Evolutionary conservation across 23 red algal genomes (phyloP), one percentile per base, ranked within the genome.

Genomic region (Gracilaria gracilis): DNA sequence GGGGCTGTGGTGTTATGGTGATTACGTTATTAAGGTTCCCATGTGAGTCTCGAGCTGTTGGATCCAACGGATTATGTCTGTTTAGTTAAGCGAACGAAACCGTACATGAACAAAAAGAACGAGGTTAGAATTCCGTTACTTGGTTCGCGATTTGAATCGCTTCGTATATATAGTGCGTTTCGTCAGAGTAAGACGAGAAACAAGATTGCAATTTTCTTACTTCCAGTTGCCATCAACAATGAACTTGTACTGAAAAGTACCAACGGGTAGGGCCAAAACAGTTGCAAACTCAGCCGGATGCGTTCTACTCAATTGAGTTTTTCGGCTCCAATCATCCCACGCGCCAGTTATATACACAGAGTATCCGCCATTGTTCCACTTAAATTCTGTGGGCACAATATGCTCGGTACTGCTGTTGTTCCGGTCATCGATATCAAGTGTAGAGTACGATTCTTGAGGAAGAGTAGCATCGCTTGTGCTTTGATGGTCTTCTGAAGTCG

Each of bases 201-300:
- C 1, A n/a, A n/a, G 74, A 55, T 36, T 82, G 79, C 31, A 55
- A 47, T 65, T 12, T n/a, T 69, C 89, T 55, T 92, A 84, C 89
- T 76, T 84, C 89, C 80, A 83, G 79, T 92, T 84, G 24, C 89
- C 89, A 78, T 92, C 89, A 37, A 92, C 89, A 53, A 92, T 83
- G 61, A 92, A 92, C 67, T 92, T 92, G 80, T 74, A 92, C 49
- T 92, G 89, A 53, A 92, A 92, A 40, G 80, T 92, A 31, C 89
- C 89, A 2, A 84, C 89, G 21, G 89, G 89, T 65, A 92, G 78
- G 3, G 67, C 62, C 27, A 92, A 75, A 15, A 92, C 89, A 49
- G 89, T 78, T 28, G 80, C 69, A 57, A 84, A 92, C 50, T 83
- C 79, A 12, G 48, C 55, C 7, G 78, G 89, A 58, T 46, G 42